Evolutionary conservation across 164 flowering plant species (phyloP).

Genomic region (Tinospora cordifolia): DNA sequence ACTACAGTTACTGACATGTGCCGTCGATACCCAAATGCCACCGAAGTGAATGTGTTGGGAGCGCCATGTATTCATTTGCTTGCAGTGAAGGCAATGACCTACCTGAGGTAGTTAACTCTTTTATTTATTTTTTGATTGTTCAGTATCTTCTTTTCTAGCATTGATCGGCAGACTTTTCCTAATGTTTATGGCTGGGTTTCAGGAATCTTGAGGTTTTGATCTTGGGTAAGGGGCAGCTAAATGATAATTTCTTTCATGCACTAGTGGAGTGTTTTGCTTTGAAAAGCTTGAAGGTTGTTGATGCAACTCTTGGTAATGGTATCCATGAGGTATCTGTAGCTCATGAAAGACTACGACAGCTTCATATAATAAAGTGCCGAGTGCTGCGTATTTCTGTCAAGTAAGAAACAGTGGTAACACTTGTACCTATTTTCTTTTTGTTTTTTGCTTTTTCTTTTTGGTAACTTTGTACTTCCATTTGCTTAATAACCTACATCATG

Average conservation of each 20-base stretch:
- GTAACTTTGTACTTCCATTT: not conserved
- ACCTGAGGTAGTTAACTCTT: conserved; percentile 45
- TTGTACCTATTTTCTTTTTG: not conserved
- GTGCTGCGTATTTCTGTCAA: conserved; percentile 71
- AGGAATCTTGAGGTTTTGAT: conserved; percentile 69
- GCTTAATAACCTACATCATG: conserved; percentile 7
- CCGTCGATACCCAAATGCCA: conserved; percentile 77
- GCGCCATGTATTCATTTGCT: conserved; percentile 48
- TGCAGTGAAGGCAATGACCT: conserved; percentile 53
- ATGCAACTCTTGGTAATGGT: conserved; percentile 73
- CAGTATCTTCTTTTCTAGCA: not conserved
- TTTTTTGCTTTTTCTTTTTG: not conserved
- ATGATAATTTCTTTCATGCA: conserved; percentile 65
- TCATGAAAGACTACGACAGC: conserved; percentile 67
- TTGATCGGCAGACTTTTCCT: not conserved
- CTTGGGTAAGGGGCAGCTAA: conserved; percentile 66
- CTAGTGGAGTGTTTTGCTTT: conserved; percentile 57
- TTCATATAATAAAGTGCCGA: conserved; percentile 76
- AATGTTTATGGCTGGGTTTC: conserved; percentile 16
- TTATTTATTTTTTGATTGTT: not conserved
- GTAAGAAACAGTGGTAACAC: conserved; percentile 24
- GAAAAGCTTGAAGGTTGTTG: conserved; percentile 50
- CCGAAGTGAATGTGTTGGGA: conserved; percentile 63
- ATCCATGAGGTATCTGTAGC: conserved; percentile 65
- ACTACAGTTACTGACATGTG: conserved; percentile 84